Conservation (phyloP, 2,329 filamentous ascomycete genomes). For the Fusarium algeriense region DNA sequence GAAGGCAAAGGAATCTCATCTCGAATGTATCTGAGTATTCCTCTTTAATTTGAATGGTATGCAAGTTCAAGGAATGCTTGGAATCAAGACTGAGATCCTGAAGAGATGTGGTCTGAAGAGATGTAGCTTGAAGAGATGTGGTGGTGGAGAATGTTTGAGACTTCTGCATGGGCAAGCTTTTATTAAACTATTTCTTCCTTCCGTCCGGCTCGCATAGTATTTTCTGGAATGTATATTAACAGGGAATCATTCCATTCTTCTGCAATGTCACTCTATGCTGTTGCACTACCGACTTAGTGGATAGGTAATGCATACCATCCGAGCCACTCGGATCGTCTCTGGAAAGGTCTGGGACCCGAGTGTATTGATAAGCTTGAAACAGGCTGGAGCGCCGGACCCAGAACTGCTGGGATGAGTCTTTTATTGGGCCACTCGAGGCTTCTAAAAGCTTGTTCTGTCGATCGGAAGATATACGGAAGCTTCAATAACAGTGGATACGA, state of each 20-base stretch:
- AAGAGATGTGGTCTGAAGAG: background rate
- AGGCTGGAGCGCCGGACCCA: rapidly evolving
- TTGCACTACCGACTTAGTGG: background rate
- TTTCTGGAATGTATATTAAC: too few species aligned
- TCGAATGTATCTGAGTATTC: rapidly evolving
- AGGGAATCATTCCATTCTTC: background rate
- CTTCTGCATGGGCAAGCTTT: background rate
- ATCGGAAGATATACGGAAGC: slow-evolving; percentile 1
- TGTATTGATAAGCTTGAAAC: background rate
- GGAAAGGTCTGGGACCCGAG: background rate
- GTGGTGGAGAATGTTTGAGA: background rate
- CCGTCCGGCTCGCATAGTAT: background rate
- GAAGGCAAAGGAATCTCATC: background rate
- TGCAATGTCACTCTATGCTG: rapidly evolving
- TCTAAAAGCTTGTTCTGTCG: background rate
- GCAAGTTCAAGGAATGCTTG: background rate
- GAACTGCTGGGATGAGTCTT: rapidly evolving
- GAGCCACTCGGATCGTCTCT: background rate
- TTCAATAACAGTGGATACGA: background rate
- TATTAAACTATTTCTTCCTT: background rate
- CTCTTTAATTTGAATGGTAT: background rate
- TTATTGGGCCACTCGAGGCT: background rate
- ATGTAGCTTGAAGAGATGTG: too few species aligned
- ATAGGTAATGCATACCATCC: background rate
- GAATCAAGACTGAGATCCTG: too few species aligned